Percentiles rank a stretch among this genome's conserved stretches.
phyloP scores from a whole-genome alignment of 2,329 filamentous ascomycete species.

The Fusarium cyanostomum region DNA sequence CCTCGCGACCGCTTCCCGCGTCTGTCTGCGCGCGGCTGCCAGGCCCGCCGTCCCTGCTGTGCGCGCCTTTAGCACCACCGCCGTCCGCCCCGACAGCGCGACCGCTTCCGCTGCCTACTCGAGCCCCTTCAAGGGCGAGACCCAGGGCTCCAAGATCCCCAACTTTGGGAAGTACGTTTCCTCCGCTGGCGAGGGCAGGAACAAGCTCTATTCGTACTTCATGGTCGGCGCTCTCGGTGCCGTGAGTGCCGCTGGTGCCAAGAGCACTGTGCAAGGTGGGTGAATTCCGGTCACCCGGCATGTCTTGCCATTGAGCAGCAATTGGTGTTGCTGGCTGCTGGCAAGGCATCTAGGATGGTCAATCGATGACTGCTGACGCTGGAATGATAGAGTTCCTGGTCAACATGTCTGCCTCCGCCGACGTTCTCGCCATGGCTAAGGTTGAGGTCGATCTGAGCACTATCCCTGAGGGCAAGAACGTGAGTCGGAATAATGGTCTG shows the following conservation, averaged over 20 bases:
- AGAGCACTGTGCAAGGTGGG: conserved; percentile 97
- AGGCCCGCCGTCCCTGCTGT: conserved; percentile 53
- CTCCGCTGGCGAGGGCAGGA: conserved; percentile 72
- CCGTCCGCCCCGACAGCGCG: conserved; percentile 58
- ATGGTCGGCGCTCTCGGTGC: conserved; percentile 97
- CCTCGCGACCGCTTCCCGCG: conserved; percentile 73
- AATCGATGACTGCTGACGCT: conserved; percentile 45
- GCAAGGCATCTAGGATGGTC: conserved; percentile 18
- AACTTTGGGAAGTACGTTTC: conserved; percentile 89
- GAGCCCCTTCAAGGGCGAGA: conserved; percentile 71
- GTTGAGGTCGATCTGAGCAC: conserved; percentile 93
- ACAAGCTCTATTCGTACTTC: conserved; percentile 96
- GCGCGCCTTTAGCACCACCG: conserved; percentile 66
- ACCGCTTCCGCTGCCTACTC: conserved; percentile 63
- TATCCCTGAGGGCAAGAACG: conserved; percentile 99
- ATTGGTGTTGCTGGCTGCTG: conserved; percentile 33
- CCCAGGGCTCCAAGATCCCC: conserved; percentile 76
- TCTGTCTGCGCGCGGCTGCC: conserved; percentile 70
- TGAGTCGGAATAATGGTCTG: conserved; percentile 57
- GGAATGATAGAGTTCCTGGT: conserved; percentile 86
- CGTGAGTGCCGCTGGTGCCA: conserved; percentile 90
- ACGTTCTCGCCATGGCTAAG: conserved; percentile 99
- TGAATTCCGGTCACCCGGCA: conserved; percentile 35
- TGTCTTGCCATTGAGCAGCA: conserved; percentile 44
- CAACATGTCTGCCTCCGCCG: conserved; percentile 99